These are phyloP conservation scores for Musa schizocarpa DNA, from an alignment of 176 grass and related monocot genomes.

Conservation along the genomic window DNA sequence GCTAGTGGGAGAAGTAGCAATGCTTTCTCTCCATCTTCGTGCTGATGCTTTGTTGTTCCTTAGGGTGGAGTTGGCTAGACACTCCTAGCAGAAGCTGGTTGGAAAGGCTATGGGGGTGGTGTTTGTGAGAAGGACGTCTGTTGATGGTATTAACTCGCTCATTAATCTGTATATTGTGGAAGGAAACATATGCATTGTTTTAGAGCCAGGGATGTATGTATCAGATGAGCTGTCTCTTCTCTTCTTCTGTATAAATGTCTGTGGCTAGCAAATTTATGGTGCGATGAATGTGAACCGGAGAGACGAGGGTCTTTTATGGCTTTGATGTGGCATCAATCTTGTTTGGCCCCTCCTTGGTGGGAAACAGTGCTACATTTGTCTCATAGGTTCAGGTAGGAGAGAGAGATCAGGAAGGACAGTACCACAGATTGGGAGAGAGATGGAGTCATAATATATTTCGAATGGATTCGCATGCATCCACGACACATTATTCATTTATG, in stretches of 20 bases:
- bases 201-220: too few relatives aligned
- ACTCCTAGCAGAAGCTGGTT: too few relatives aligned
- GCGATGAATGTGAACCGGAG: not conserved
- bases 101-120: too few relatives aligned
- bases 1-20: conserved; percentile 9
- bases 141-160: conserved; percentile 26
- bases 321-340: conserved; percentile 7
- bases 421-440: not conserved
- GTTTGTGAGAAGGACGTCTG: too few relatives aligned
- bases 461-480: conserved; percentile 5
- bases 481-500: conserved; percentile 28
- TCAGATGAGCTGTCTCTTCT: not conserved
- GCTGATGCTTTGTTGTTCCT: conserved; percentile 11
- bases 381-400: conserved; percentile 11
- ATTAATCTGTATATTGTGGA: not conserved
- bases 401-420: not conserved
- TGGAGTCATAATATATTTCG: conserved; percentile 1
- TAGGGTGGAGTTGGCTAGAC: not conserved
- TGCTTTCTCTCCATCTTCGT: conserved; percentile 2
- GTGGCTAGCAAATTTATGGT: not conserved
- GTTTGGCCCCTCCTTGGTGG: conserved; percentile 14
- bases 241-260: not conserved
- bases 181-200: not conserved
- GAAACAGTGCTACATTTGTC: conserved; percentile 35
- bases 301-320: not conserved